Evolutionary conservation across 106 monocot genomes (phyloP).

Genomic region (Dendrobium catenatum): DNA sequence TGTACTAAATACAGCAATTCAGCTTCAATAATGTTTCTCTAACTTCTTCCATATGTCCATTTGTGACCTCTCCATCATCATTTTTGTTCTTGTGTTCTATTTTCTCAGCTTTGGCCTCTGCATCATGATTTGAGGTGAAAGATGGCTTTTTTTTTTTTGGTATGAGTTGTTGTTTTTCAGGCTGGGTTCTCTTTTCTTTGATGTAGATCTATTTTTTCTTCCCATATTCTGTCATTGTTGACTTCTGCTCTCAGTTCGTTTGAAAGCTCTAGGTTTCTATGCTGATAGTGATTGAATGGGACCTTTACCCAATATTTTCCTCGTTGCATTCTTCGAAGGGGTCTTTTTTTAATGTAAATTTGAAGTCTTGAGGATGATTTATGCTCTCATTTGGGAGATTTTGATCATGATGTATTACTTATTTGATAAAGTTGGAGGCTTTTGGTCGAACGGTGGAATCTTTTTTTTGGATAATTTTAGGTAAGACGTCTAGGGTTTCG

Average conservation of each 20-base stretch:
- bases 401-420: conserved; percentile 1
- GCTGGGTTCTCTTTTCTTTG: background rate
- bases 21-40: background rate
- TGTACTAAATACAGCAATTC: background rate
- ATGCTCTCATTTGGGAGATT: background rate
- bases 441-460: background rate
- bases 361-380: conserved; percentile 1
- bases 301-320: background rate
- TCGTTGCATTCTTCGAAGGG: background rate
- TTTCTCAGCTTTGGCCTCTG: background rate
- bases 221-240: background rate
- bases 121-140: background rate
- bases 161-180: background rate
- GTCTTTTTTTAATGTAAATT: background rate
- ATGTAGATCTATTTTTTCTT: background rate
- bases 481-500: background rate
- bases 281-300: background rate
- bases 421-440: background rate
- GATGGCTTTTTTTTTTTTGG: background rate
- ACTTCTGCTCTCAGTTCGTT: background rate
- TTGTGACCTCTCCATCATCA: background rate
- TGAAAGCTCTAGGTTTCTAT: background rate
- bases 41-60: background rate
- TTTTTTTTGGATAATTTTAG: background rate
- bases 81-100: background rate